These are phyloP conservation scores for Lactarius akahatsu DNA, from an alignment of 768 basidiomycete genomes.

Conservation along the genomic window DNA sequence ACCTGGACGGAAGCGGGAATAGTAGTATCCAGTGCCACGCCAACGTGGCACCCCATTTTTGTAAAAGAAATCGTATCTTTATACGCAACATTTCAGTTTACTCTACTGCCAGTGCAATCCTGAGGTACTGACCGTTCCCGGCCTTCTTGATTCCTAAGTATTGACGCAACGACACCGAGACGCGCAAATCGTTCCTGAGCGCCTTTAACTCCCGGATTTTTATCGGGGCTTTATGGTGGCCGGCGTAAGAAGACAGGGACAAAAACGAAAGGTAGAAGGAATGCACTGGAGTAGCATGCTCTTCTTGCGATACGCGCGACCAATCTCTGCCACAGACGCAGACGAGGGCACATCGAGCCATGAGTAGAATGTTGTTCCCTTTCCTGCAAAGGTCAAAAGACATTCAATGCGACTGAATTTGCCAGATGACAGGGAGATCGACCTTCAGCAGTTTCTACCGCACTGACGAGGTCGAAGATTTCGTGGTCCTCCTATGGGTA, in stretches of 20 bases:
- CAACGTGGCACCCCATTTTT: slow-evolving; percentile 97
- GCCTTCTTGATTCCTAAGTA: slow-evolving; percentile 72
- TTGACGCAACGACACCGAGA: slow-evolving; percentile 80
- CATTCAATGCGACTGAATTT: neutral
- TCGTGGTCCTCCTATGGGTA: slow-evolving; percentile 81
- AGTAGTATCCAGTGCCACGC: slow-evolving; percentile 97
- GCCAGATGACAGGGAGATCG: slow-evolving; percentile 20
- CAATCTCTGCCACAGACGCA: slow-evolving; percentile 74
- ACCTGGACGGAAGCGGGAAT: slow-evolving; percentile 93
- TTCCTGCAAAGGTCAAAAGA: slow-evolving; percentile 45
- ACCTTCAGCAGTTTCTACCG: slow-evolving; percentile 80
- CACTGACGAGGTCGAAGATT: slow-evolving; percentile 90
- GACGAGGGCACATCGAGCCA: slow-evolving; percentile 80
- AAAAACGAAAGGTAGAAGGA: neutral
- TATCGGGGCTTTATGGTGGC: slow-evolving; percentile 71
- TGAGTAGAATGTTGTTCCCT: slow-evolving; percentile 94
- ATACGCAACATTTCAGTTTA: slow-evolving; percentile 7
- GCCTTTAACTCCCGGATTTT: slow-evolving; percentile 82
- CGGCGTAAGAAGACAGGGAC: neutral
- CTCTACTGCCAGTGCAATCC: slow-evolving; percentile 14
- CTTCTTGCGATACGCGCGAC: slow-evolving; percentile 88
- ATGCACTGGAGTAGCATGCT: slow-evolving; percentile 88
- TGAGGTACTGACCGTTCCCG: slow-evolving; percentile 61
- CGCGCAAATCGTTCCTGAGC: slow-evolving; percentile 90
- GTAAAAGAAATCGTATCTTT: slow-evolving; percentile 89